Evolutionary conservation across 345 rosid species (phyloP).

Genomic region (Populus simonii): DNA sequence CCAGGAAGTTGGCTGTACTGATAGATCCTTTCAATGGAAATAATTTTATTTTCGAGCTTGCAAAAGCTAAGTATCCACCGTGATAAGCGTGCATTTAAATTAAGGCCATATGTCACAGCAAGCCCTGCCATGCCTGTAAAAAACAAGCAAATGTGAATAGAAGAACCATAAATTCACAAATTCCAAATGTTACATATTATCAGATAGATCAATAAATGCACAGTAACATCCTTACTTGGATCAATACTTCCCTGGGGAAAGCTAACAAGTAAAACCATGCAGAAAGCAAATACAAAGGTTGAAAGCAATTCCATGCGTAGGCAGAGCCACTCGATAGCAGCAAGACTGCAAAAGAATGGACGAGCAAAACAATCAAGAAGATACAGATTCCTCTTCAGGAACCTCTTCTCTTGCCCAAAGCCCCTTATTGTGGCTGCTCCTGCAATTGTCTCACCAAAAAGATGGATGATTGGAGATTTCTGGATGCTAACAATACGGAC

Average conservation of each 20-base stretch:
- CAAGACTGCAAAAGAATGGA: conserved; percentile 95
- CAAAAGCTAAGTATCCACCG: conserved; percentile 99
- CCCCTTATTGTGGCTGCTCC: conserved; percentile 99
- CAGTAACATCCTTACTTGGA: conserved; percentile 69
- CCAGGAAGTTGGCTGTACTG: conserved; percentile 86
- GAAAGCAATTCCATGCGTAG: conserved; percentile 97
- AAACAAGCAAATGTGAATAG: conserved; percentile 19
- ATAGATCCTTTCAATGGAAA: conserved; percentile 93
- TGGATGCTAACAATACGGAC: conserved; percentile 99
- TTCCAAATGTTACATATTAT: not conserved
- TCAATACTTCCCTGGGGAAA: conserved; percentile 93
- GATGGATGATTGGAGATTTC: conserved; percentile 94
- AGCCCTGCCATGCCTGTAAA: conserved; percentile 97
- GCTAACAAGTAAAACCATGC: conserved; percentile 97
- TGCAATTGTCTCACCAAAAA: conserved; percentile 97
- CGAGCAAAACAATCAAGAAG: conserved; percentile 99
- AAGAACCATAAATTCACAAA: conserved; percentile 6
- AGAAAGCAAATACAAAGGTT: conserved; percentile 91
- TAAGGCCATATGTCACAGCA: conserved; percentile 98
- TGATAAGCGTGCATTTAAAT: conserved; percentile 91
- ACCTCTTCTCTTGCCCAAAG: conserved; percentile 94
- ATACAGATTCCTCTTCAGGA: conserved; percentile 93
- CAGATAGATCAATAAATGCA: not conserved
- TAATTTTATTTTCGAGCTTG: conserved; percentile 97
- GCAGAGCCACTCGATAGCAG: conserved; percentile 99